Evolutionary conservation across 2,329 filamentous ascomycete genomes (phyloP), one percentile per base, ranked within the genome.

Genomic region (Pyrenophora teres): DNA sequence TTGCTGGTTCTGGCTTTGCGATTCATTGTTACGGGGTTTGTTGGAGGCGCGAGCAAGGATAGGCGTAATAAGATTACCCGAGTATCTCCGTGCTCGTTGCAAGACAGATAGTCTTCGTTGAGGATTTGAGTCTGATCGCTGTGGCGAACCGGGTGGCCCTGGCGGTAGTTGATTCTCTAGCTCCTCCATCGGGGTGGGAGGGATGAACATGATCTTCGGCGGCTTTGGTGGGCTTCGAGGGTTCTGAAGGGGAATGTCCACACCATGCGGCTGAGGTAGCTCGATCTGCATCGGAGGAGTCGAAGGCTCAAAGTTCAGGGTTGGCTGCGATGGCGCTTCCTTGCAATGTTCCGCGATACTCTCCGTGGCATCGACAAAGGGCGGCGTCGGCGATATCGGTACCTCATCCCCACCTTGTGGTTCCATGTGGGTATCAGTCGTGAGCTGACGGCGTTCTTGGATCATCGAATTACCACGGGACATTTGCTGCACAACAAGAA

Each of bases 401-500:
- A 61, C 16, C 13, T 63, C 52, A 12, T 57, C 45, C 7, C 55
- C 45, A 30, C 66, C 60, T 36, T 64, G 56, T 10, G 60, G 40
- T 7, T 54, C 44, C 12, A 66, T 50, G 39, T 57, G 55, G 18
- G 48, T 37, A 31, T 54, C 62, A 18, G 57, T 49, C 0, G 60
- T 50, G 38, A 64, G 18, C 27, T 67, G 58, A 9, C 36, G 53
- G 9, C 50, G 46, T 15, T 63, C 63, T 6, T 56, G 52, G 19
- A 65, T 43, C 46, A 68, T 56, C 0, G 66, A 63, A 31, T 62
- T 70, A 10, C 60, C 59, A 3, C 70, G 67, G 6, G 73, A 65
- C 13, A 68, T 50, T 47, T 83, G 80, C 60, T 87, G 81, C n/a
- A 87, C 81, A n/a, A 87, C 70, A n/a, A 87, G 73, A 4, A 87